Conservation (phyloP, 2,329 filamentous ascomycete genomes). For the Celoporthe dispersa region DNA sequence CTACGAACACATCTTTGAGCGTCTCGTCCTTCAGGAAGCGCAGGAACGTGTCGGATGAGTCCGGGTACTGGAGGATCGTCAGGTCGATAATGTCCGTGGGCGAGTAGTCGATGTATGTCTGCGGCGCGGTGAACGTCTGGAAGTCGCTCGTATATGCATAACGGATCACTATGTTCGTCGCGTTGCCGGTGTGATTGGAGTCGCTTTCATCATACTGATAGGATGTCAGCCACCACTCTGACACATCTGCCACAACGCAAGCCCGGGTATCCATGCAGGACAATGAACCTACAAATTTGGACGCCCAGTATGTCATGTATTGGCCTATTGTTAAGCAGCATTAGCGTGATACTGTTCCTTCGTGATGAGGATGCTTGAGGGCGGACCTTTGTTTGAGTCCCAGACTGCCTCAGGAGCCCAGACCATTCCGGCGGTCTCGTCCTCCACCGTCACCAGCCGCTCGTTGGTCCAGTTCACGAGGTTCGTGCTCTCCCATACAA, state of each 20-base stretch:
- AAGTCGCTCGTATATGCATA: conserved; percentile 62
- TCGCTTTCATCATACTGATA: conserved; percentile 52
- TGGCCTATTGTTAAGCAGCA: conserved; percentile 36
- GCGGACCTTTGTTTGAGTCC: conserved; percentile 48
- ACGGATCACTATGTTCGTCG: conserved; percentile 52
- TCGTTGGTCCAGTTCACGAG: conserved; percentile 54
- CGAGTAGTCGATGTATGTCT: conserved; percentile 54
- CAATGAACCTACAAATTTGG: conserved; percentile 46
- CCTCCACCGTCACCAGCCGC: conserved; percentile 54
- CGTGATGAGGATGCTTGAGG: neutral
- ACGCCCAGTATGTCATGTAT: conserved; percentile 53
- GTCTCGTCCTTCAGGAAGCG: conserved; percentile 62
- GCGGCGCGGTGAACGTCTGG: conserved; percentile 52
- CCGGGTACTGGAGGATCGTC: conserved; percentile 55
- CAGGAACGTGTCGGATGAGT: conserved; percentile 44
- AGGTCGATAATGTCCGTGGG: conserved; percentile 58
- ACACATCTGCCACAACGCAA: neutral
- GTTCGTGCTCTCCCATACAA: conserved; percentile 59
- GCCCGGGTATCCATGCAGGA: neutral
- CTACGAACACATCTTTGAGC: conserved; percentile 55
- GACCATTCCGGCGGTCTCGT: conserved; percentile 59
- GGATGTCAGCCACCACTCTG: neutral
- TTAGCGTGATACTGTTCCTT: conserved; percentile 25
- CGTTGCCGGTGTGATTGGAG: conserved; percentile 50
- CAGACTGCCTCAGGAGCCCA: conserved; percentile 62